Base-by-base conservation (phyloP, 768 basidiomycete genomes). In the Mycena galericulata region DNA sequence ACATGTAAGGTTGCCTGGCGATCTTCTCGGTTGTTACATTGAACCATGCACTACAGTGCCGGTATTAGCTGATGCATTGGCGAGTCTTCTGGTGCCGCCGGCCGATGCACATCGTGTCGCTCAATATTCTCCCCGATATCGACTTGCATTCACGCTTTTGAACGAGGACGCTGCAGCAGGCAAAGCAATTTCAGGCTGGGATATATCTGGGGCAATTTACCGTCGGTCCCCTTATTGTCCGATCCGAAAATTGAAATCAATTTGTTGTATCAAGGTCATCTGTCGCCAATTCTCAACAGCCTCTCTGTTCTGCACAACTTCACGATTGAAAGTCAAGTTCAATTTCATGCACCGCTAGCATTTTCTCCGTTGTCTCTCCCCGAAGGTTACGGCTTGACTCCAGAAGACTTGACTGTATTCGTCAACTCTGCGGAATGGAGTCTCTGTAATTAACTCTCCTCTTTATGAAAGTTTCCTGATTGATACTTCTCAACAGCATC, bases 391-490 rank as follows among this genome's bases (percentile, higher is more conserved):
- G 87, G 88, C 0, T 78, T 99, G 41, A 88, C 88, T 1, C 88
- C 89, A 56, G 96, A 96, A 71, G 90, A 97, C 74, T 84, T 98
- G 65, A 96, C 93, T 17, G 90, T 97, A 0, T 99, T 99, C 75
- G 85, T 99, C 45, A 99, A 99, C 75, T 95, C 95, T 8, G 98
- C 96, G 5, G 92, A 96, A 75, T 99, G 98, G 98, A 93, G 92
- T 15, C 76, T 99, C 54, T 96, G 97, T 96, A 73, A 73, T 84
- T 72, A 26, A 27, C 4, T 27, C 22, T 27, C 30, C 32, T 11
- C 47, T 17, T 24, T 51, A 9, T 43, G 22, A 26, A 60, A 32
- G 45, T 68, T 73, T 14, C n/a, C 36, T 54, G 17, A 20, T 45
- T 45, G 18, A 62, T 43, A 24, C 32, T 45, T 24, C 24, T 18